Evolutionary conservation across 2,329 filamentous ascomycete genomes (phyloP).

Genomic region (Fusarium nurragi): DNA sequence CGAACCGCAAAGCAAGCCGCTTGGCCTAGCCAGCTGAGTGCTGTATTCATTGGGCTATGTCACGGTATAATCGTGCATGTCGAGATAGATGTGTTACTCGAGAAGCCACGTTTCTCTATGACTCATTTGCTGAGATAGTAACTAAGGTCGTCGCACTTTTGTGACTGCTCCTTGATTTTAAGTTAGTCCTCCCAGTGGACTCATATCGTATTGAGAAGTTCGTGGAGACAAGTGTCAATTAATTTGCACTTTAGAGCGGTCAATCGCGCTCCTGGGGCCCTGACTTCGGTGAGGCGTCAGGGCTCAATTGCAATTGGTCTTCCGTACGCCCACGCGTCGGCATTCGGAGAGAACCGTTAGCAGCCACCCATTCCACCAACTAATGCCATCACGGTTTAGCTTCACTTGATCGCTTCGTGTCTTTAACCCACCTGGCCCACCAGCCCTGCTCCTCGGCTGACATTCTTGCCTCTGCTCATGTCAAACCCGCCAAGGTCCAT

Average conservation of each 20-base stretch:
- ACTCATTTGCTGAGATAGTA: background rate
- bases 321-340: conserved; percentile 2
- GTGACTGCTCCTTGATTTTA: background rate
- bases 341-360: background rate
- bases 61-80: no score
- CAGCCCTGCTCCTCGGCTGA: background rate
- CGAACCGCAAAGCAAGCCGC: background rate
- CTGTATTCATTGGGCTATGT: no score
- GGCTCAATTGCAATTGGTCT: background rate
- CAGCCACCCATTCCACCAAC: background rate
- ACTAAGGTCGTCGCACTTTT: background rate
- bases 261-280: no score
- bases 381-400: no score
- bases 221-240: no score
- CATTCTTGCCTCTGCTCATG: background rate
- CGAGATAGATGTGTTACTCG: no score
- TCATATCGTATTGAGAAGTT: background rate
- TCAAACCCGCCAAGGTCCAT: background rate
- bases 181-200: background rate
- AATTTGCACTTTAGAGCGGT: no score
- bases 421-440: no score
- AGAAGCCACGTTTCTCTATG: background rate
- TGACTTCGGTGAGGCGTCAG: conserved; percentile 1
- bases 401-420: background rate
- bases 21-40: no score